Conservation (phyloP, 2,329 filamentous ascomycete species). For the Albifimbria verrucaria region DNA sequence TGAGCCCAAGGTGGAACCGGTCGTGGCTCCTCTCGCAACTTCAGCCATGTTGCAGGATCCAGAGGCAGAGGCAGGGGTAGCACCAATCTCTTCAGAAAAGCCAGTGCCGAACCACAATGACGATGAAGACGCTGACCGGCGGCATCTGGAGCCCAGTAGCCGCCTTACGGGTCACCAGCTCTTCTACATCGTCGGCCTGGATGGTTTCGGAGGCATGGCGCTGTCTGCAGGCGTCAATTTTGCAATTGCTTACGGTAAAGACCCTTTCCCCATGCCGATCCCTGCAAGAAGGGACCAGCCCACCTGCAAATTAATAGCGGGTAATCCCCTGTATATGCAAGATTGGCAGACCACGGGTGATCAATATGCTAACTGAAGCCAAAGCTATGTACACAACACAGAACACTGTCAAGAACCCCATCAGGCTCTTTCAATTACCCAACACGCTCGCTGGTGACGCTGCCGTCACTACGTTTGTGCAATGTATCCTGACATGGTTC, state of each 20-base stretch:
- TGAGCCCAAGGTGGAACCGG: slow-evolving; percentile 19
- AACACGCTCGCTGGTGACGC: slow-evolving; percentile 48
- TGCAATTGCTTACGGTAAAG: slow-evolving; percentile 45
- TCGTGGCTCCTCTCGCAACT: slow-evolving; percentile 9
- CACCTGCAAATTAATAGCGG: neutral
- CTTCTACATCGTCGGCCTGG: slow-evolving; percentile 46
- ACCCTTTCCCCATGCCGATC: neutral
- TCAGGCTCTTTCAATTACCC: slow-evolving; percentile 47
- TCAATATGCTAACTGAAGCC: neutral
- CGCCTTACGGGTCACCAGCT: slow-evolving; percentile 40
- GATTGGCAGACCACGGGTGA: neutral
- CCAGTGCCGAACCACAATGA: neutral
- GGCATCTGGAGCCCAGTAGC: slow-evolving; percentile 33
- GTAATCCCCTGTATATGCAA: neutral
- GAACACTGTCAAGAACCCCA: slow-evolving; percentile 30
- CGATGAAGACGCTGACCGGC: slow-evolving; percentile 2
- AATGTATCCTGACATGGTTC: slow-evolving; percentile 49
- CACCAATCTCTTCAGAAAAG: slow-evolving; percentile 1
- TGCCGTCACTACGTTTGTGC: slow-evolving; percentile 48
- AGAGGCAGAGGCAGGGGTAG: neutral
- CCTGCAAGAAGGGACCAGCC: neutral
- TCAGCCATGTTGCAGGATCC: neutral
- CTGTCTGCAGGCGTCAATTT: slow-evolving; percentile 51
- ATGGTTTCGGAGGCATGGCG: slow-evolving; percentile 44
- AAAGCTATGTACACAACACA: slow-evolving; percentile 45